Percentiles rank a stretch among this genome's conserved stretches.
Conservation (phyloP, 331 rosid species). For the Arachis monticola region DNA sequence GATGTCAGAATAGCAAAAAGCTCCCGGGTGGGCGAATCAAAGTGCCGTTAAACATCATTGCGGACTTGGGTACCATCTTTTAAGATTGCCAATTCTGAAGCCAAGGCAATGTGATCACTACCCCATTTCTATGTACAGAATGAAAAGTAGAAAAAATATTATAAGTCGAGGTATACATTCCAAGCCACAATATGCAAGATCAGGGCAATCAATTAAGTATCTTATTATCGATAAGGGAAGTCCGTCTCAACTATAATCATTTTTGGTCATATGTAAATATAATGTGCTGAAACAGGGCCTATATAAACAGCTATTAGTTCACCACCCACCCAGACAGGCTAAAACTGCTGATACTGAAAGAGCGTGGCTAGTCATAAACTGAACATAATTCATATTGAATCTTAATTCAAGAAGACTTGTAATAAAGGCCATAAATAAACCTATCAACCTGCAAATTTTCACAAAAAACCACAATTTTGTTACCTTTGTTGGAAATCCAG, state of each 20-base stretch:
- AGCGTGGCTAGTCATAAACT: not conserved
- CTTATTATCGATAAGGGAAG: conserved; percentile 8
- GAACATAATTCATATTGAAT: not conserved
- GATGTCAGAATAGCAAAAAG: conserved; percentile 15
- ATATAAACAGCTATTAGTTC: conserved; percentile 17
- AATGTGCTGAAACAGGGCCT: conserved; percentile 12
- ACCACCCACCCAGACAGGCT: not conserved
- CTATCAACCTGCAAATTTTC: conserved; percentile 23
- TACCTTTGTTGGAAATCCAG: conserved; percentile 97
- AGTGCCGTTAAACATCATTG: conserved; percentile 35
- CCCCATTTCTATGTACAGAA: conserved; percentile 84
- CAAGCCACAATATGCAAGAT: conserved; percentile 8
- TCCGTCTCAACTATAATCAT: conserved; percentile 23
- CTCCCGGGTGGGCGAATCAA: not conserved
- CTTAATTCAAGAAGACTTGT: not conserved
- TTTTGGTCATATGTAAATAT: not conserved
- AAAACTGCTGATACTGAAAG: conserved; percentile 5
- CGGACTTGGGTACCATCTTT: conserved; percentile 38
- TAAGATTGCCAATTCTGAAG: conserved; percentile 69
- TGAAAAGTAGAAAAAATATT: not conserved
- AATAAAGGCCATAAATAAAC: not conserved
- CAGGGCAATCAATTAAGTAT: not conserved
- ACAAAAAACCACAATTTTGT: conserved; percentile 21
- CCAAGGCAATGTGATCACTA: conserved; percentile 94
- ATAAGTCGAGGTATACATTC: not conserved